phyloP scores from a whole-genome alignment of 352 stramenopile genomes.

The Globisporangium cylindrosporum region DNA sequence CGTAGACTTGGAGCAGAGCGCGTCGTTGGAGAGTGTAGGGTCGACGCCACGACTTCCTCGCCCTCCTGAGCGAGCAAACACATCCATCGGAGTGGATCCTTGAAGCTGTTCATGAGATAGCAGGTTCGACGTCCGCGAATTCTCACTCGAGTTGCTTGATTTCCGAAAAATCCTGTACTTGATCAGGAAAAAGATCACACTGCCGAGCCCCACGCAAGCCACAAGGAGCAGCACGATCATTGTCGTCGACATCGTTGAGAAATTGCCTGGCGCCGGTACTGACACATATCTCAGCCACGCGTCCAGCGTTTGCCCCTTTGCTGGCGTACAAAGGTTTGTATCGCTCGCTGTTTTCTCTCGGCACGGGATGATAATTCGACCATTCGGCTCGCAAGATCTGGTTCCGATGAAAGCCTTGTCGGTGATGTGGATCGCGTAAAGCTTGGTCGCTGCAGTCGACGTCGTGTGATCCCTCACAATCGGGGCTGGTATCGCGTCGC shows the following conservation, averaged over 20 bases:
- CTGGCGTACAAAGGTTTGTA: constrained; percentile 39
- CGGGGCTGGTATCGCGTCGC: constrained; percentile 37
- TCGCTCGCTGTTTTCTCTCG: constrained; percentile 44
- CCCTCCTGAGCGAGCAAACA: constrained; percentile 35
- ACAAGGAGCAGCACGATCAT: constrained; percentile 39
- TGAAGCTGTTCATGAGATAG: constrained; percentile 19
- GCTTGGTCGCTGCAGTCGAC: constrained; percentile 14
- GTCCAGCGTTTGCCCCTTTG: constrained; percentile 39
- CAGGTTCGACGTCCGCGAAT: constrained; percentile 34
- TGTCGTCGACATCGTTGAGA: constrained; percentile 55
- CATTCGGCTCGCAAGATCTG: constrained; percentile 46
- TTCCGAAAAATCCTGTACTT: constrained; percentile 32
- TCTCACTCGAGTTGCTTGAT: constrained; percentile 28
- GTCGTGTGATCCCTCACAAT: constrained; percentile 51
- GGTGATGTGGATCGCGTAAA: constrained; percentile 68
- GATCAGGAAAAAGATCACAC: constrained; percentile 52
- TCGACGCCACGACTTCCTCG: constrained; percentile 34
- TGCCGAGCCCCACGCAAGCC: constrained; percentile 31
- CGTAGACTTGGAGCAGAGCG: constrained; percentile 51
- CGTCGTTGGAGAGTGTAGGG: constrained; percentile 58
- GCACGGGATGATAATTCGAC: constrained; percentile 68
- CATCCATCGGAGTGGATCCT: constrained; percentile 41
- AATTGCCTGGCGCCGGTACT: constrained; percentile 31
- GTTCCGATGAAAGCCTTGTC: constrained; percentile 36
- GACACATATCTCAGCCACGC: constrained; percentile 54